Evolutionary conservation across 345 rosid genomes (phyloP), one percentile per base, ranked within the genome.

Genomic region (Camelina laxa): DNA sequence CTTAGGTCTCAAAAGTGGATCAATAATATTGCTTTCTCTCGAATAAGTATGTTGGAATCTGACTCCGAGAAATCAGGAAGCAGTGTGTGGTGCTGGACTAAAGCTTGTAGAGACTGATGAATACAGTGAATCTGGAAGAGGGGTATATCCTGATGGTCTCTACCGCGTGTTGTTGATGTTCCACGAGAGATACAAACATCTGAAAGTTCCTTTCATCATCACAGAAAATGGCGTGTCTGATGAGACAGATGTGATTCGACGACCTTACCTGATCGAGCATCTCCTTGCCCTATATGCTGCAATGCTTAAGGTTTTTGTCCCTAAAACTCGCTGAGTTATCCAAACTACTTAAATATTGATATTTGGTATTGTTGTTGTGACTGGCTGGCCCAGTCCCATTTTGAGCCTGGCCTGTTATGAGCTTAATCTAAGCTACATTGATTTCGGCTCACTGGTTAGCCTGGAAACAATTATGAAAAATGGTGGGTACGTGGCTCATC

Each of bases 101-200:
- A 88, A 86, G 85, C 88, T 91, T 41, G 95, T 91, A 50, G 97
- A 91, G 82, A 89, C 89, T 50, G 97, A 91, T 77, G 97, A 94
- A 65, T 91, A 94, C 78, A 94, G 98, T 78, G 98, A 94, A 85
- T 94, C 98, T 72, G 98, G 98, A 44, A 89, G 98, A 42, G 97
- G 94, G 21, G 91, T 94, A 47, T 94, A 94, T 82, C 98, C 96
- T 33, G 98, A 88, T 87, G 98, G 98, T 42, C 80, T 91, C 69
- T 91, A 66, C 73, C 91, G 95, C 2, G 71, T 91, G 79, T 75
- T 91, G 82, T 60, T 91, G 67, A 83, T 85, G 80, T 91, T 91
- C 83, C 87, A 94, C 73, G 90, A 91, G 82, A 86, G 91, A 84
- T 91, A 89, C 84, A 91, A 82, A 60, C 90, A 86, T 81, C 81